phyloP scores from a whole-genome alignment of 139 green algal species.

The Micractinium conductrix region DNA sequence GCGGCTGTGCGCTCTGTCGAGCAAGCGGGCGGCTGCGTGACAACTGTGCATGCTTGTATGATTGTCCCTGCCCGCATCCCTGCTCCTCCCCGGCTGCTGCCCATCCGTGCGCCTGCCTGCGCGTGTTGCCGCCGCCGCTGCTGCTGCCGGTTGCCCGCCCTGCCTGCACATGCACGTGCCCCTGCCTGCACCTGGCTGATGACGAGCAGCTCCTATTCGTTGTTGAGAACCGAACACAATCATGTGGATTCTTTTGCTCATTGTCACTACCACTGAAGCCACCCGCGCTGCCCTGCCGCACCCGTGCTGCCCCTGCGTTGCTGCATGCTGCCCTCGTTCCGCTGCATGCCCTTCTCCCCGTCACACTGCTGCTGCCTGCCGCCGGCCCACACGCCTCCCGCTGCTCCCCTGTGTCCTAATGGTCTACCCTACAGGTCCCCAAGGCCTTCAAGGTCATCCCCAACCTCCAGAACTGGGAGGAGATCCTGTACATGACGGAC shows the following conservation, averaged over 20 bases:
- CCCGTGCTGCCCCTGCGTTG: neutral
- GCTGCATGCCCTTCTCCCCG: neutral
- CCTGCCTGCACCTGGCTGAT: slow-evolving; percentile 5
- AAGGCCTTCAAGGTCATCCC: slow-evolving; percentile 99
- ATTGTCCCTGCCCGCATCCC: no score
- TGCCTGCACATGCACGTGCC: neutral
- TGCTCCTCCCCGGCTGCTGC: neutral
- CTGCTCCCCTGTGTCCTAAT: neutral
- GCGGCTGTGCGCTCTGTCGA: no score
- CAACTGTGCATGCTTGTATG: neutral
- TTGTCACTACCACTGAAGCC: slow-evolving; percentile 43
- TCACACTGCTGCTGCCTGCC: neutral
- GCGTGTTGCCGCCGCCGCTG: no score
- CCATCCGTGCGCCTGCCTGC: no score
- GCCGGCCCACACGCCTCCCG: no score
- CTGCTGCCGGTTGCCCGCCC: neutral
- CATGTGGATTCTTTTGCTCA: slow-evolving; percentile 15
- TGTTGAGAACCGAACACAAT: slow-evolving; percentile 41
- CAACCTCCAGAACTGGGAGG: slow-evolving; percentile 96
- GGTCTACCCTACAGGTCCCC: slow-evolving; percentile 60
- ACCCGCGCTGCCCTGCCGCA: neutral
- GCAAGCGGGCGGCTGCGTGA: no score
- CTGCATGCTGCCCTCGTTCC: neutral
- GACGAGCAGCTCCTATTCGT: slow-evolving; percentile 38
- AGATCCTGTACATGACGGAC: slow-evolving; percentile 94